phyloP scores from a whole-genome alignment of 2,329 filamentous ascomycete species.

The Penicillium brevicompactum region DNA sequence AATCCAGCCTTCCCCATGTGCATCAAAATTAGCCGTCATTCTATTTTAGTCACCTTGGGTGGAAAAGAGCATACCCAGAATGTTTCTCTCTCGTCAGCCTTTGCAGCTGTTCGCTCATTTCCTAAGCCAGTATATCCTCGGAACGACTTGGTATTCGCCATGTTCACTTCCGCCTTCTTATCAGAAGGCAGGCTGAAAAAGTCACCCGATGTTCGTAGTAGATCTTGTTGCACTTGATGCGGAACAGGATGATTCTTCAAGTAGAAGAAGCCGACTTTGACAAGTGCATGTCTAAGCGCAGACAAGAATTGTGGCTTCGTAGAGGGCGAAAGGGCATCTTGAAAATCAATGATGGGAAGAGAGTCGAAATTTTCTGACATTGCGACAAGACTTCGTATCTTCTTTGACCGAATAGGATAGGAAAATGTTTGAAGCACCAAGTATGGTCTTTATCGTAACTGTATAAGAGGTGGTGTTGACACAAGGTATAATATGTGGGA shows the following conservation, averaged over 20 bases:
- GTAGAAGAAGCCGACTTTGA: conserved; percentile 26
- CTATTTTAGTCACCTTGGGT: no score
- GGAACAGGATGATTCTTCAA: conserved; percentile 17
- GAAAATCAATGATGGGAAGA: not conserved
- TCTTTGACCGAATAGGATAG: no score
- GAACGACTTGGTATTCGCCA: conserved; percentile 23
- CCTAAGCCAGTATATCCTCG: conserved; percentile 16
- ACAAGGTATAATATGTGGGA: no score
- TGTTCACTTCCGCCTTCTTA: conserved; percentile 47
- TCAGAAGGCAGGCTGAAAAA: conserved; percentile 44
- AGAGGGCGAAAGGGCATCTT: not conserved
- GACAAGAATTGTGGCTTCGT: conserved; percentile 1
- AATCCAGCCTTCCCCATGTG: conserved; percentile 8
- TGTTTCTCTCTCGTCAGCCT: conserved; percentile 19
- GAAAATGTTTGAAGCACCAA: no score
- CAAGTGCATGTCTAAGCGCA: conserved; percentile 12
- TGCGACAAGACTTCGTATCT: not conserved
- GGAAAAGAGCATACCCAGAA: conserved; percentile 11
- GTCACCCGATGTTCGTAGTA: conserved; percentile 38
- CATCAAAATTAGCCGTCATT: not conserved
- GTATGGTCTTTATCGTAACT: no score
- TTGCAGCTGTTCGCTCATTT: conserved; percentile 14
- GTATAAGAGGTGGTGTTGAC: no score
- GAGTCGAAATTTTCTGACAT: not conserved
- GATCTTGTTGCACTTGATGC: conserved; percentile 16